Base-by-base conservation (phyloP, 1,139 yeast genomes). In the Sugiyamaella castrensis region DNA sequence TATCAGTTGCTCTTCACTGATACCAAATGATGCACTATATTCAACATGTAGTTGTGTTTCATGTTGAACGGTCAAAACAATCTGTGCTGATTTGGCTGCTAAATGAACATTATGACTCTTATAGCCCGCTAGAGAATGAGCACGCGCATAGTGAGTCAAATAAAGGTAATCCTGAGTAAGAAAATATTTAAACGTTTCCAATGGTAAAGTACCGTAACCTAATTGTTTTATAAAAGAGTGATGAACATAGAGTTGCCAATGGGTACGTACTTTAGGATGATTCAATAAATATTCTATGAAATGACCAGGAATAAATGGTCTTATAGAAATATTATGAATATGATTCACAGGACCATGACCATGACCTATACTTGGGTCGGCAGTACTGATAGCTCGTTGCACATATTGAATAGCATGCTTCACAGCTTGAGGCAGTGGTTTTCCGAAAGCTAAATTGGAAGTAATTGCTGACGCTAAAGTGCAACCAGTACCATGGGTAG, bases 401-500 rank as follows among this genome's bases (percentile, higher is more conserved):
- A 87, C 82, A 59, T 79, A 89, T 53, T 77, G 77, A 47, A 87
- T 77, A 0, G 84, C 78, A 24, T 76, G 68, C 7, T 73, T 72
- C 7, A 86, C 75, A 0, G 95, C 72, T 3, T 72, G 73, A 1
- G 60, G 56, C 9, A 86, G 59, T 0, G 71, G 35, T 32, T 61
- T 55, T 0, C 81, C 82, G 38, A 71, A 72, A 2, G 95, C 91
- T 41, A 87, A 58, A 57, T 85, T 81, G 1, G 94, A 81, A 0
- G 95, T 84, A 57, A 89, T 83, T 0, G 95, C 76, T 1, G 96
- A 82, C 0, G 95, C 82, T 45, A 89, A 71, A 0, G 96, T 86
- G 65, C 97, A 89, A 0, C 97, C 97, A 1, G 96, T 87, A 8
- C 97, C 97, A 64, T 89, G 97, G 0, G 89, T 81, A 59, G 82